Conservation (phyloP, 164 flowering plant species). For the Protea cynaroides region DNA sequence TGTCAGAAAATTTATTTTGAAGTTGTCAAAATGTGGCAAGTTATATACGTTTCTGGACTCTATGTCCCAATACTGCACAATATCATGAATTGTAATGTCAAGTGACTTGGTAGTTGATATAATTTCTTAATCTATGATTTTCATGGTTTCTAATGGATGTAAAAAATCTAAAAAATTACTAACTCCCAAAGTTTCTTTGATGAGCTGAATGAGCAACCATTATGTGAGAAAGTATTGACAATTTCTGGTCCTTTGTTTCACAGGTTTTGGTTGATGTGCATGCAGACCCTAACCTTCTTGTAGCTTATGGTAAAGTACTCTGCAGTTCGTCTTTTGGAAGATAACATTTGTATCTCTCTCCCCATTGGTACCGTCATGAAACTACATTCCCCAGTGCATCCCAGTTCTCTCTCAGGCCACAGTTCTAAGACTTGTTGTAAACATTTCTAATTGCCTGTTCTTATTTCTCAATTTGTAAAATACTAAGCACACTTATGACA, state of each 20-base stretch:
- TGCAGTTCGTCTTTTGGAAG: not conserved
- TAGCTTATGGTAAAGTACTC: conserved; percentile 68
- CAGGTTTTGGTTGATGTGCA: conserved; percentile 90
- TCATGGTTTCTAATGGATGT: not conserved
- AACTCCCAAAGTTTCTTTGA: not conserved
- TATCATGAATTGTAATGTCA: too few species aligned
- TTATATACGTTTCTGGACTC: too few species aligned
- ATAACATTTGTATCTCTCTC: not conserved
- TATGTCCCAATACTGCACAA: too few species aligned
- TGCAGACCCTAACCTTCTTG: conserved; percentile 73
- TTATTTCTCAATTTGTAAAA: not conserved
- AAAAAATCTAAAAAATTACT: too few species aligned
- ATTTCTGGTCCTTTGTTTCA: conserved; percentile 10
- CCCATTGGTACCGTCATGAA: not conserved
- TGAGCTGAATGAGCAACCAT: not conserved
- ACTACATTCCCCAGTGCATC: not conserved
- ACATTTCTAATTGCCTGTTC: not conserved
- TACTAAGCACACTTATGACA: not conserved
- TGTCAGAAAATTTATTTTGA: too few species aligned
- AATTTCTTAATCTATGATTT: not conserved
- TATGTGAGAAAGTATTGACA: not conserved
- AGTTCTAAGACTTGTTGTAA: not conserved
- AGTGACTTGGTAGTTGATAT: too few species aligned
- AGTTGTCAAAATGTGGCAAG: too few species aligned
- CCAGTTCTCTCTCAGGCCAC: not conserved